Evolutionary conservation across 2,329 filamentous ascomycete genomes (phyloP).

Genomic region (Coniochaeta prunicola): DNA sequence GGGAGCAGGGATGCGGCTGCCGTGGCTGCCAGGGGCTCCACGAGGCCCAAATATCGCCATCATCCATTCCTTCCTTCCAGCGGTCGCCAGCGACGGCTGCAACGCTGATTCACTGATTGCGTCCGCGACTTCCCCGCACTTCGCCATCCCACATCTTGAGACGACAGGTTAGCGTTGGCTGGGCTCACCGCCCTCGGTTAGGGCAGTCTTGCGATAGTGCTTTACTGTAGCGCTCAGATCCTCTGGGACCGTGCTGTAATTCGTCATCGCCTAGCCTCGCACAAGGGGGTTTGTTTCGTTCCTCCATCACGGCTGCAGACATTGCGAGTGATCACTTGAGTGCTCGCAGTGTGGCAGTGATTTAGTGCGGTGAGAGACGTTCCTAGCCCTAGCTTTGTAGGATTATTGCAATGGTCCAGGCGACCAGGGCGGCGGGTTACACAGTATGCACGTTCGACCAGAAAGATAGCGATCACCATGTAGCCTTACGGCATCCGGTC

Average conservation of each 20-base stretch:
- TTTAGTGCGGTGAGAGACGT: neutral
- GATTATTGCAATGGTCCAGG: no score
- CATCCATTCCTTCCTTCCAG: neutral
- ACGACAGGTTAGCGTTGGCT: neutral
- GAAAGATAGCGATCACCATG: neutral
- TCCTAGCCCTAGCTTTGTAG: no score
- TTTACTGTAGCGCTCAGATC: neutral
- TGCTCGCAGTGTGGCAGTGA: neutral
- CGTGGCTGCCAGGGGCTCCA: neutral
- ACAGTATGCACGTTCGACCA: neutral
- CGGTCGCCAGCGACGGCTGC: neutral
- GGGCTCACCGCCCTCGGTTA: neutral
- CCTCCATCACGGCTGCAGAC: neutral
- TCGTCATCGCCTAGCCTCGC: neutral
- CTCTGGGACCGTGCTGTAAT: neutral
- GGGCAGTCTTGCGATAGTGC: no score
- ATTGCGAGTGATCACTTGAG: neutral
- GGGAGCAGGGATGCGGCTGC: neutral
- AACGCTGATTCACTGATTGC: neutral
- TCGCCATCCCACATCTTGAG: neutral
- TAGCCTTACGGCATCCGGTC: neutral
- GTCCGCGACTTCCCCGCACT: neutral
- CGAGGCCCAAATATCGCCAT: neutral
- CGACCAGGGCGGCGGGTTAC: no score
- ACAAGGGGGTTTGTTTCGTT: neutral